Evolutionary conservation across 2,329 filamentous ascomycete genomes (phyloP).

Genomic region (Calonectria fujianensis): DNA sequence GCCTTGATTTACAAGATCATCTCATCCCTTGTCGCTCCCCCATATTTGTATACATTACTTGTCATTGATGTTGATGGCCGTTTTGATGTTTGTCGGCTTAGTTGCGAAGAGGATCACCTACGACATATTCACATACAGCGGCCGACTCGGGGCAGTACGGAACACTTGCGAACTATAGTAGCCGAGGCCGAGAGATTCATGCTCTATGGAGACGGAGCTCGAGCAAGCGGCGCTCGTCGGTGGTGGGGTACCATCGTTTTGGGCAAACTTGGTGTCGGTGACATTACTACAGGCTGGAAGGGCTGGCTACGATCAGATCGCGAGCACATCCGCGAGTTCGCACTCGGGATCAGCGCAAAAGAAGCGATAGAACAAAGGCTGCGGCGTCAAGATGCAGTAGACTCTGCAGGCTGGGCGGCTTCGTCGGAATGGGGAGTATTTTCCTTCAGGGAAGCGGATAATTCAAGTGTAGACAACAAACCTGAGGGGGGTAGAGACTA

Average conservation of each 20-base stretch:
- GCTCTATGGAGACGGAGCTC: slow-evolving; percentile 66
- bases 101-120: slow-evolving; percentile 62
- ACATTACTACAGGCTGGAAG: slow-evolving; percentile 60
- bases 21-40: slow-evolving; percentile 69
- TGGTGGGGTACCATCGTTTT: slow-evolving; percentile 77
- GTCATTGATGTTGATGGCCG: slow-evolving; percentile 73
- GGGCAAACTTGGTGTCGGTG: slow-evolving; percentile 62
- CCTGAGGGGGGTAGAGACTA: slow-evolving; percentile 19
- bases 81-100: slow-evolving; percentile 72
- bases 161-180: slow-evolving; percentile 60
- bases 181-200: slow-evolving; percentile 67
- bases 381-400: slow-evolving; percentile 63
- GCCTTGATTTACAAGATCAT: slow-evolving; percentile 75
- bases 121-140: slow-evolving; percentile 71
- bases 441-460: slow-evolving; percentile 58
- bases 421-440: slow-evolving; percentile 71
- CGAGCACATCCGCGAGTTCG: slow-evolving; percentile 63
- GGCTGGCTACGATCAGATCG: slow-evolving; percentile 74
- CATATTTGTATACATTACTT: slow-evolving; percentile 69
- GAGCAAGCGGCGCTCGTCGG: slow-evolving; percentile 66
- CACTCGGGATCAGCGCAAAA: slow-evolving; percentile 62
- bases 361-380: slow-evolving; percentile 67
- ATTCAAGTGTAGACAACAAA: slow-evolving; percentile 12
- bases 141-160: slow-evolving; percentile 57
- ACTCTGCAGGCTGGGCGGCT: slow-evolving; percentile 67